Evolutionary conservation across 2,329 filamentous ascomycete genomes (phyloP).

Genomic region (Zasmidium angulare): DNA sequence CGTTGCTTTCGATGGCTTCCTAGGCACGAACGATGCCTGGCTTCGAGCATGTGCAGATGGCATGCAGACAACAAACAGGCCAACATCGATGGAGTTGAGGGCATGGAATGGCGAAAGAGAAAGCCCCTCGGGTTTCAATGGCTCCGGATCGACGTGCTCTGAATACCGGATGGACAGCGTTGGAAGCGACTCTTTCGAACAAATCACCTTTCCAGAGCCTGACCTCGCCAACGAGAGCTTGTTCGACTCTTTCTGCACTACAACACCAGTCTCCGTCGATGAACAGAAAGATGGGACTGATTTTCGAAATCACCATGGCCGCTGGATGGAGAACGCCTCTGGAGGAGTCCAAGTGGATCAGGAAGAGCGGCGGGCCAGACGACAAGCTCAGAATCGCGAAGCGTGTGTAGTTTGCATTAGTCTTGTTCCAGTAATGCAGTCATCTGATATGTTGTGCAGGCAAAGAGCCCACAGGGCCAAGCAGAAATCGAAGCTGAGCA

Average conservation of each 20-base stretch:
- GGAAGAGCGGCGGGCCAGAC: not conserved
- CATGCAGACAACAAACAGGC: no score
- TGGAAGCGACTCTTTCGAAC: not conserved
- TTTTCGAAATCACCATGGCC: not conserved
- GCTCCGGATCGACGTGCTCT: not conserved
- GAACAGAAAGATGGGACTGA: not conserved
- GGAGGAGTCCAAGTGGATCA: not conserved
- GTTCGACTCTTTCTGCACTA: not conserved
- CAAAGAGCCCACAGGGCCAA: not conserved
- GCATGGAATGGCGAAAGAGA: no score
- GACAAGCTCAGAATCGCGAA: not conserved
- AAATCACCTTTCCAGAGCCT: not conserved
- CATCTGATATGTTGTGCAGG: not conserved
- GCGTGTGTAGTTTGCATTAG: not conserved
- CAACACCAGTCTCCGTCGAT: not conserved
- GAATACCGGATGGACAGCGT: not conserved
- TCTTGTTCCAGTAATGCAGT: not conserved
- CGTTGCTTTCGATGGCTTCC: no score
- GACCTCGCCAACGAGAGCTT: not conserved
- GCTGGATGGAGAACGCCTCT: not conserved
- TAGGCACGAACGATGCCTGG: no score
- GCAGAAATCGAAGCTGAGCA: not conserved
- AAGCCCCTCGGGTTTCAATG: no score
- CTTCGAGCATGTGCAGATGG: no score
- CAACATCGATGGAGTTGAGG: no score